Percentiles rank a stretch among this genome's conserved stretches.
Evolutionary conservation across 2,329 filamentous ascomycete genomes (phyloP).

Genomic region (Cryphonectria carpinicola): DNA sequence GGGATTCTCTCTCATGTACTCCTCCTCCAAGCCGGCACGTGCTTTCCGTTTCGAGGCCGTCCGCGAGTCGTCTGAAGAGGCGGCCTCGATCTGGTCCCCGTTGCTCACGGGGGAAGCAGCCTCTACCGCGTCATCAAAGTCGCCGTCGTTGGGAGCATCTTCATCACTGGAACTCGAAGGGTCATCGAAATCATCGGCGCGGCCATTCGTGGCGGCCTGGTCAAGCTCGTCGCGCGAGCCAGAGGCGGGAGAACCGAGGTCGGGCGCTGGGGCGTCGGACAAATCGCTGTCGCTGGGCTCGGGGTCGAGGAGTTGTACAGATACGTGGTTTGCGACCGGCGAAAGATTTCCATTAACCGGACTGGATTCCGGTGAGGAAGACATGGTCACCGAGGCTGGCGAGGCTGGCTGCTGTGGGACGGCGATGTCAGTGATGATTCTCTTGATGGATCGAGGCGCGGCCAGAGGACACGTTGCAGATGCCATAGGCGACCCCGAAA

Average conservation of each 20-base stretch:
- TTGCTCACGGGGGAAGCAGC: slow-evolving; percentile 53
- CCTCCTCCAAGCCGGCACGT: slow-evolving; percentile 67
- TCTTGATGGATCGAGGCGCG: slow-evolving; percentile 38
- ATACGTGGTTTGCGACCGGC: slow-evolving; percentile 53
- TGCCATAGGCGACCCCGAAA: slow-evolving; percentile 40
- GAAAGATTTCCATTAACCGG: slow-evolving; percentile 69
- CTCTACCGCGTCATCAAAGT: slow-evolving; percentile 73
- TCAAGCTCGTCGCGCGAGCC: slow-evolving; percentile 38
- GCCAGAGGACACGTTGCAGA: slow-evolving; percentile 35
- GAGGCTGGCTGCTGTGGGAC: slow-evolving; percentile 62
- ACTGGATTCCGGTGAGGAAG: slow-evolving; percentile 63
- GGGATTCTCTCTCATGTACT: slow-evolving; percentile 87
- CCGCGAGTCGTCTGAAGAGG: slow-evolving; percentile 67
- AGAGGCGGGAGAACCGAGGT: slow-evolving; percentile 37
- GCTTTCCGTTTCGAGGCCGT: slow-evolving; percentile 75
- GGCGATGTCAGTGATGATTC: slow-evolving; percentile 51
- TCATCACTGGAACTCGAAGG: slow-evolving; percentile 54
- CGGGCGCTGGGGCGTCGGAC: slow-evolving; percentile 67
- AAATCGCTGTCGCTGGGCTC: slow-evolving; percentile 74
- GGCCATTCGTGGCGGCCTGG: slow-evolving; percentile 43
- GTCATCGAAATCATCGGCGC: slow-evolving; percentile 45
- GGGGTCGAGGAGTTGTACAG: slow-evolving; percentile 44
- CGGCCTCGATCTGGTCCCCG: slow-evolving; percentile 55
- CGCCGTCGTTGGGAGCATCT: slow-evolving; percentile 68
- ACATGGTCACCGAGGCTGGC: slow-evolving; percentile 66